phyloP scores from a whole-genome alignment of 164 flowering plant genomes.

The Amborella trichopoda region DNA sequence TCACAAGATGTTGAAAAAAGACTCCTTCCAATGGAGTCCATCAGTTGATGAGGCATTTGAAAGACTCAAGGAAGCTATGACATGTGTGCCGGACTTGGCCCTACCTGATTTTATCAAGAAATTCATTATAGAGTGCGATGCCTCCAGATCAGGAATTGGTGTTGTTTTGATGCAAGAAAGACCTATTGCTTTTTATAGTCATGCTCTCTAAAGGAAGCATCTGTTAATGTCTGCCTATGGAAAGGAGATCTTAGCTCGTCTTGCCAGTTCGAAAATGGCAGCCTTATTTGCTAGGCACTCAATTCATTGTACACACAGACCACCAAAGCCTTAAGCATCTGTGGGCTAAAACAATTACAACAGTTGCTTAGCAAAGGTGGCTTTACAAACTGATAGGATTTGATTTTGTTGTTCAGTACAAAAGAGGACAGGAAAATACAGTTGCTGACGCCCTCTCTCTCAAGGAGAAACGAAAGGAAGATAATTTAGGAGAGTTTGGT shows the following conservation, averaged over 20 bases:
- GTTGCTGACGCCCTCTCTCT: conserved; percentile 2
- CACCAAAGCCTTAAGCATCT: not conserved
- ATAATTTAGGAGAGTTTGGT: not conserved
- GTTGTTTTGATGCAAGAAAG: no score
- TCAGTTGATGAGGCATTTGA: not conserved
- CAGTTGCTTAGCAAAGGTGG: conserved; percentile 4
- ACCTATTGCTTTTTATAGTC: no score
- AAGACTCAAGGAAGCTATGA: not conserved
- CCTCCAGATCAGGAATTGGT: no score
- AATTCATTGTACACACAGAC: not conserved
- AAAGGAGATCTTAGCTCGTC: conserved; percentile 1
- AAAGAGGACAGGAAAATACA: not conserved
- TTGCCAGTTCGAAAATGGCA: not conserved
- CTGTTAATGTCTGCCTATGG: conserved; percentile 2
- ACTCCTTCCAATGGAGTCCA: no score
- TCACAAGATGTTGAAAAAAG: no score
- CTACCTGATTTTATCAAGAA: not conserved
- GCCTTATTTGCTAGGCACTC: conserved; percentile 3
- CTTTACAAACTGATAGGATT: not conserved
- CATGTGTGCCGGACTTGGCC: not conserved
- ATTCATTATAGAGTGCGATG: not conserved
- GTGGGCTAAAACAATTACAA: not conserved
- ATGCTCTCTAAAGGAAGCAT: not conserved
- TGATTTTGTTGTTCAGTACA: conserved; percentile 5
- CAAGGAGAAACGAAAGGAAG: not conserved